Conservation (phyloP, 225 moss, liverwort and hornwort genomes). For the Climacium dendroides region DNA sequence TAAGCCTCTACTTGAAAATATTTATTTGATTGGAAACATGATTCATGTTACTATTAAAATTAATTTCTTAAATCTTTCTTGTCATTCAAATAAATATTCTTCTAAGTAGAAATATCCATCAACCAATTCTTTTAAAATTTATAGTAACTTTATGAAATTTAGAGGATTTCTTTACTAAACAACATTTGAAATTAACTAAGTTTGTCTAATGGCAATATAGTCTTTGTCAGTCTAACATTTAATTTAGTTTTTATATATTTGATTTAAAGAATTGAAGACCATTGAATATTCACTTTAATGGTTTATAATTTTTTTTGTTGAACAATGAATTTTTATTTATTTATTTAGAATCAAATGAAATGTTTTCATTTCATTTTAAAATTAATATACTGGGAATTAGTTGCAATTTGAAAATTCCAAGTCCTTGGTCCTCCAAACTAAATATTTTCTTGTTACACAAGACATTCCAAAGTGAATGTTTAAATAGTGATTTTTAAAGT, state of each 20-base stretch:
- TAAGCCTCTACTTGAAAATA: neutral
- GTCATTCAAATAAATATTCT: neutral
- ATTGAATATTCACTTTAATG: neutral
- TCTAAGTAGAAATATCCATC: neutral
- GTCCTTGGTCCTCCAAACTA: neutral
- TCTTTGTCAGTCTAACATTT: neutral
- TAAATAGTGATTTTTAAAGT: neutral
- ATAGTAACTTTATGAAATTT: neutral
- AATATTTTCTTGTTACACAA: accelerated
- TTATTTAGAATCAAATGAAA: neutral
- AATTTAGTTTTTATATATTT: neutral
- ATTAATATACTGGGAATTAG: neutral
- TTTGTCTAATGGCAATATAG: neutral
- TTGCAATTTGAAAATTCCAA: neutral
- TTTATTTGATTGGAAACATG: accelerated
- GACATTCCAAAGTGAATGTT: no score
- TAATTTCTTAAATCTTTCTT: accelerated
- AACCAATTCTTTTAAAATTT: no score
- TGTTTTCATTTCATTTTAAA: neutral
- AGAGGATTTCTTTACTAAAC: neutral
- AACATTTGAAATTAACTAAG: no score
- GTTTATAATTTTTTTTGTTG: neutral
- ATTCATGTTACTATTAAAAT: neutral
- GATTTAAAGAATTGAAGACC: neutral
- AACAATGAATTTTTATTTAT: no score